Conservation (phyloP, 371 early-diverging fungal species). For the Choanephora cucurbitarum region DNA sequence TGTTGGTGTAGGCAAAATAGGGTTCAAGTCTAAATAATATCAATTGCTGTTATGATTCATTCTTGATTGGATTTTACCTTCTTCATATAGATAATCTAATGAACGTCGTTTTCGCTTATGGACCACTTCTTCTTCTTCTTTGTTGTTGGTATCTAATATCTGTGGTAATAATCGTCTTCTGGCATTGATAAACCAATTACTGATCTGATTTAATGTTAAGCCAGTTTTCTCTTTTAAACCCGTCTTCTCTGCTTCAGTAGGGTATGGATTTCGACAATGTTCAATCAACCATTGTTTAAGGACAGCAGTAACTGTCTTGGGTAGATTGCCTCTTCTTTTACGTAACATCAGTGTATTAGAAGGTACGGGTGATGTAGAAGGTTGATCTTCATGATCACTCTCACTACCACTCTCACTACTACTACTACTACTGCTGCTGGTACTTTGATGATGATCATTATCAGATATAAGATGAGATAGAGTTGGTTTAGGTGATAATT, state of each 20-base stretch:
- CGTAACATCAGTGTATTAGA: neutral
- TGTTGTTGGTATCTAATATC: conserved; percentile 10
- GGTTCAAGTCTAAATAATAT: neutral
- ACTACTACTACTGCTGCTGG: neutral
- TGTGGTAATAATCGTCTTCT: conserved; percentile 57
- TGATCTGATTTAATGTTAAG: conserved; percentile 68
- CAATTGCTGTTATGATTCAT: too few species aligned
- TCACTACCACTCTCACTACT: neutral
- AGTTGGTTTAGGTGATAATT: conserved; percentile 3
- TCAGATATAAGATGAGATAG: too few species aligned
- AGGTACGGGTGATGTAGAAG: neutral
- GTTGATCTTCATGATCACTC: neutral
- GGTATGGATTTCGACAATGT: conserved; percentile 72
- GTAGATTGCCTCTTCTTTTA: conserved; percentile 51
- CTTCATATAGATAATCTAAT: neutral
- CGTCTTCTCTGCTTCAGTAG: conserved; percentile 69
- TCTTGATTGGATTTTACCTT: too few species aligned
- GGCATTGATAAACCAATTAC: conserved; percentile 87
- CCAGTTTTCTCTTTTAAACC: conserved; percentile 56
- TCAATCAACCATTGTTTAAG: conserved; percentile 70
- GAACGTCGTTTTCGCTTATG: neutral
- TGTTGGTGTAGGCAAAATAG: conserved; percentile 6
- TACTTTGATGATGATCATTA: too few species aligned
- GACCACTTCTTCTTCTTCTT: too few species aligned
- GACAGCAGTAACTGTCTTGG: conserved; percentile 54